These are phyloP conservation scores for Wickerhamomyces chaumierensis DNA, from an alignment of 805 yeast genomes.

Conservation along the genomic window DNA sequence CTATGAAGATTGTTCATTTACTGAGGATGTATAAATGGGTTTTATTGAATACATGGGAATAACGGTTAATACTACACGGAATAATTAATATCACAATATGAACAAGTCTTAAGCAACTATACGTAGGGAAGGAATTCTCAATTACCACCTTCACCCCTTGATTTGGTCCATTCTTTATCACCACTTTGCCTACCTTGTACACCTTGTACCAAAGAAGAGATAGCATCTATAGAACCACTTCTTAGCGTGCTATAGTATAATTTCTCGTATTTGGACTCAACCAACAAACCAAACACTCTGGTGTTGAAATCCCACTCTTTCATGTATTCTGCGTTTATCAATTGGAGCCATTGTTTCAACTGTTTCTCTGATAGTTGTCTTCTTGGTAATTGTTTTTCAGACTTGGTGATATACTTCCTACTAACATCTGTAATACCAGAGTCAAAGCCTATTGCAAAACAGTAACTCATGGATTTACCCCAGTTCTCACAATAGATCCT, in stretches of 20 bases:
- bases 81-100: too few species aligned
- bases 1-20: too few species aligned
- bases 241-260: slow-evolving; percentile 5
- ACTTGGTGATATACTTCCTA: slow-evolving; percentile 43
- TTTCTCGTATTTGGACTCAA: slow-evolving; percentile 27
- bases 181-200: slow-evolving; percentile 61
- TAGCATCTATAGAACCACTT: too few species aligned
- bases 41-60: too few species aligned
- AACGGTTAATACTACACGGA: too few species aligned
- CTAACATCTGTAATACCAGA: slow-evolving; percentile 60
- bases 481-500: slow-evolving; percentile 68
- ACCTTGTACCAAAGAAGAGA: too few species aligned
- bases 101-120: too few species aligned
- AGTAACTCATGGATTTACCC: slow-evolving; percentile 91
- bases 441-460: slow-evolving; percentile 51
- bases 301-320: slow-evolving; percentile 21
- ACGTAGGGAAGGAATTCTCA: background rate
- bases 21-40: too few species aligned
- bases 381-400: slow-evolving; percentile 35
- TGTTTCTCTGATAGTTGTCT: slow-evolving; percentile 29
- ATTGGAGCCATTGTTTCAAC: slow-evolving; percentile 23
- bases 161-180: slow-evolving; percentile 58
- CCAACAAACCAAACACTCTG: slow-evolving; percentile 22
- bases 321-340: slow-evolving; percentile 27
- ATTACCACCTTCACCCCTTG: slow-evolving; percentile 71